Evolutionary conservation across 768 basidiomycete species (phyloP), one percentile per base, ranked within the genome.

Genomic region (Galerina marginata): DNA sequence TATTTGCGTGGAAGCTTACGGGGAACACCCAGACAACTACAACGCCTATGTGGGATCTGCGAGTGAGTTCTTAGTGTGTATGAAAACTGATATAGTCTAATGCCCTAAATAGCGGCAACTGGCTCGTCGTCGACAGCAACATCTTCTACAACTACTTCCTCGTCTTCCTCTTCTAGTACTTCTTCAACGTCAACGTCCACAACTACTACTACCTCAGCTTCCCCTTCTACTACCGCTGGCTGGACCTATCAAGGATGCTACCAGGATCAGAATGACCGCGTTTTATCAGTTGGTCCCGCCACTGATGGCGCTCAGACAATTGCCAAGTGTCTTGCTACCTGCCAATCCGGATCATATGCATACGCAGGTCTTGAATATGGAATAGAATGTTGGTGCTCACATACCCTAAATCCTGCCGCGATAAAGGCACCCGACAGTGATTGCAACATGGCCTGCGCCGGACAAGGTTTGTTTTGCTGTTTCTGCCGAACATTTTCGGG

Each of bases 21-120:
- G 36, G 52, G 64, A 6, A 33, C 25, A 15, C 49, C 48, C 25
- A 77, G 87, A 89, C 70, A 89, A 89, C 65, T 89, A 82, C 71
- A 90, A 88, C 66, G 85, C 81, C 0, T 88, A 80, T 69, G 84
- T 83, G 40, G 83, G 84, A n/a, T 76, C 76, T 54, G 81, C 80
- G 5, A 71, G 79, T 80, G 56, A 58, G 76, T 72, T 23, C 33
- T 20, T 51, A 23, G 36, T 14, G 12, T 15, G n/a, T 25, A 7
- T 38, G 15, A 16, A 54, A 29, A 49, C 14, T 50, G 15, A 37
- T 38, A 33, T 15, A 38, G 37, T 40, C 16, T 52, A 16, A 47
- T 43, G 42, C 25, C 11, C 33, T 12, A 12, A 38, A 47, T 29
- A 66, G 65, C 61, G 33, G 63, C 67, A 25, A 61, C 61, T 45